phyloP scores from a whole-genome alignment of 179 eudicot genomes.

The Silene vulgaris region DNA sequence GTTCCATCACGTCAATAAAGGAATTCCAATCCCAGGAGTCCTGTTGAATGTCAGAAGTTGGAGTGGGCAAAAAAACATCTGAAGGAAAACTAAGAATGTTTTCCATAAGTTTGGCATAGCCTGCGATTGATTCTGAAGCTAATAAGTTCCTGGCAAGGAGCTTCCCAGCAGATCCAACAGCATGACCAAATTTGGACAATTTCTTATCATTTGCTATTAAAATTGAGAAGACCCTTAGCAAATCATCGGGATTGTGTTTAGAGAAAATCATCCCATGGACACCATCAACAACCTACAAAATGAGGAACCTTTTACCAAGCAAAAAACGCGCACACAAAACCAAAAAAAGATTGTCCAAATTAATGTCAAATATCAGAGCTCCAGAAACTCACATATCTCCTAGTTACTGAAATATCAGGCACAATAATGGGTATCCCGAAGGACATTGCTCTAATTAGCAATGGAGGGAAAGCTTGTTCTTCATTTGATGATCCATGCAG shows the following conservation, averaged over 20 bases:
- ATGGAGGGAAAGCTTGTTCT: slow-evolving; percentile 77
- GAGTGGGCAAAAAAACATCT: slow-evolving; percentile 56
- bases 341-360: background rate
- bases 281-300: slow-evolving; percentile 66
- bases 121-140: slow-evolving; percentile 66
- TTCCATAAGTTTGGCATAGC: slow-evolving; percentile 73
- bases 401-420: slow-evolving; percentile 68
- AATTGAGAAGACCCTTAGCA: slow-evolving; percentile 60
- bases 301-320: slow-evolving; percentile 3
- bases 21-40: slow-evolving; percentile 74
- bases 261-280: slow-evolving; percentile 77
- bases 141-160: slow-evolving; percentile 66
- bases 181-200: slow-evolving; percentile 54
- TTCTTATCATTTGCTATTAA: slow-evolving; percentile 52
- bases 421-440: slow-evolving; percentile 72
- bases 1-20: slow-evolving; percentile 44
- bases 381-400: slow-evolving; percentile 56
- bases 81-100: slow-evolving; percentile 70
- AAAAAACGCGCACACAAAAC: background rate
- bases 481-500: slow-evolving; percentile 81
- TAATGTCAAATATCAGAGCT: slow-evolving; percentile 9
- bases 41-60: slow-evolving; percentile 53
- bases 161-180: slow-evolving; percentile 72
- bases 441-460: slow-evolving; percentile 76
- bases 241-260: slow-evolving; percentile 58